Percentiles rank a stretch among this genome's conserved stretches.
Conservation (phyloP, 2,329 filamentous ascomycete genomes). For the Huntiella decipiens region DNA sequence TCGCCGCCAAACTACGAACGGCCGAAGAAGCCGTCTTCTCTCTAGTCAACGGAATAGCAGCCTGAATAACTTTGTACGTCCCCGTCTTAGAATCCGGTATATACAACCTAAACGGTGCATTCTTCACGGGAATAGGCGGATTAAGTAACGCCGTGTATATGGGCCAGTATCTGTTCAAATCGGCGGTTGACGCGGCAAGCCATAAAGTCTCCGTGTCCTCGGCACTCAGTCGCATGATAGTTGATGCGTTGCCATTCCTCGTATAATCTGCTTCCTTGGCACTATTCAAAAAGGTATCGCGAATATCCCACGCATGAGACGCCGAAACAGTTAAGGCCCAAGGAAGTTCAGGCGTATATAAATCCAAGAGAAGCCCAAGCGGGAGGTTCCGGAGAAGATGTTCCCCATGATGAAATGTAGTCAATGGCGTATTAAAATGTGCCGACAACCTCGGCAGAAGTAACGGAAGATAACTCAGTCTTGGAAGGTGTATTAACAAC, state of each 20-base stretch:
- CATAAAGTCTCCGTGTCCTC: slow-evolving; percentile 68
- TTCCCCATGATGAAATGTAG: slow-evolving; percentile 39
- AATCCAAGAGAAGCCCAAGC: slow-evolving; percentile 34
- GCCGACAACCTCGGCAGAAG: slow-evolving; percentile 34
- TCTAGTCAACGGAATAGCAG: slow-evolving; percentile 38
- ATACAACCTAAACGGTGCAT: slow-evolving; percentile 79
- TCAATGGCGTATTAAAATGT: slow-evolving; percentile 35
- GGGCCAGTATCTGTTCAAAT: slow-evolving; percentile 51
- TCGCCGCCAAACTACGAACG: no score
- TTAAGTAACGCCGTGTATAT: slow-evolving; percentile 64
- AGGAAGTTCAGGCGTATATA: slow-evolving; percentile 35
- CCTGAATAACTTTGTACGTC: slow-evolving; percentile 56
- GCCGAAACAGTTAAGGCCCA: slow-evolving; percentile 37
- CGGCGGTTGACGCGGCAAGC: slow-evolving; percentile 60
- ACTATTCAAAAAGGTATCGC: slow-evolving; percentile 43
- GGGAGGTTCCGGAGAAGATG: slow-evolving; percentile 33
- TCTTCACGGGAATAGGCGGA: slow-evolving; percentile 51
- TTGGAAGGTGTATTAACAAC: slow-evolving; percentile 34
- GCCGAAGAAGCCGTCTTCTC: slow-evolving; percentile 19
- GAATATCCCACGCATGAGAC: slow-evolving; percentile 38
- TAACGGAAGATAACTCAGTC: slow-evolving; percentile 40
- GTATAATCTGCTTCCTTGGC: slow-evolving; percentile 68
- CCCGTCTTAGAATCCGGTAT: slow-evolving; percentile 36
- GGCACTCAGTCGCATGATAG: slow-evolving; percentile 76
- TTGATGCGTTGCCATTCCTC: slow-evolving; percentile 70